These are phyloP conservation scores for Tetrastigma voinierianum DNA, from an alignment of 164 flowering plant species.

Conservation along the genomic window DNA sequence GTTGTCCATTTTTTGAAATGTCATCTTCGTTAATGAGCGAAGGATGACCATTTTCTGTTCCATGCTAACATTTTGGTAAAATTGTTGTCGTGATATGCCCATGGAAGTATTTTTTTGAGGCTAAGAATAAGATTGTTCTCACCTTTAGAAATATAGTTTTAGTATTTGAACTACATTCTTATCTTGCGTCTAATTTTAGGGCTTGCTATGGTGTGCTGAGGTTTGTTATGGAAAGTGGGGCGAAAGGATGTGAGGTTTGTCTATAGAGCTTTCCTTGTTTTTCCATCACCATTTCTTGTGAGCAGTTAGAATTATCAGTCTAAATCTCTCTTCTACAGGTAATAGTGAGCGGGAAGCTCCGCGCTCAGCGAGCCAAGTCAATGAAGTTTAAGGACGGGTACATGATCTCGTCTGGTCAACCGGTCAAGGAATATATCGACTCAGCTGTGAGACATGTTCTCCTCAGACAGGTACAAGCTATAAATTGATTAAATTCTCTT, in stretches of 20 bases:
- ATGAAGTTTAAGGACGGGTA: conserved; percentile 46
- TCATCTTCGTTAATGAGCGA: no score
- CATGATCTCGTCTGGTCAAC: conserved; percentile 40
- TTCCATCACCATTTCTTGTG: not conserved
- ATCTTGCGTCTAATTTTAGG: conserved; percentile 15
- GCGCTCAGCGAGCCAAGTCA: conserved; percentile 40
- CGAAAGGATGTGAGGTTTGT: conserved; percentile 40
- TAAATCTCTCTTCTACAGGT: conserved; percentile 16
- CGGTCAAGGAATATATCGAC: conserved; percentile 35
- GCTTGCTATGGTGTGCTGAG: conserved; percentile 43
- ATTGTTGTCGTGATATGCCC: no score
- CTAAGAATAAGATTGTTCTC: no score
- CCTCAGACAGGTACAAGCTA: conserved; percentile 27
- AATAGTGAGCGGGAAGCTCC: conserved; percentile 41
- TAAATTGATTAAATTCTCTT: no score
- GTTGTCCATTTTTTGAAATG: no score
- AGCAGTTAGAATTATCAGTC: not conserved
- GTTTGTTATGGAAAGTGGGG: conserved; percentile 40
- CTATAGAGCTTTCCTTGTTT: not conserved
- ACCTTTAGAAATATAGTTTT: no score
- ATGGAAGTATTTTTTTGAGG: no score
- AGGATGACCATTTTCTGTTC: no score
- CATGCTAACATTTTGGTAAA: no score
- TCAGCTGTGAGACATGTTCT: conserved; percentile 39
- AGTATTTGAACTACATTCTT: no score